Evolutionary conservation across 371 early-diverging fungal genomes (phyloP).

Genomic region (Mucor velutinosus): DNA sequence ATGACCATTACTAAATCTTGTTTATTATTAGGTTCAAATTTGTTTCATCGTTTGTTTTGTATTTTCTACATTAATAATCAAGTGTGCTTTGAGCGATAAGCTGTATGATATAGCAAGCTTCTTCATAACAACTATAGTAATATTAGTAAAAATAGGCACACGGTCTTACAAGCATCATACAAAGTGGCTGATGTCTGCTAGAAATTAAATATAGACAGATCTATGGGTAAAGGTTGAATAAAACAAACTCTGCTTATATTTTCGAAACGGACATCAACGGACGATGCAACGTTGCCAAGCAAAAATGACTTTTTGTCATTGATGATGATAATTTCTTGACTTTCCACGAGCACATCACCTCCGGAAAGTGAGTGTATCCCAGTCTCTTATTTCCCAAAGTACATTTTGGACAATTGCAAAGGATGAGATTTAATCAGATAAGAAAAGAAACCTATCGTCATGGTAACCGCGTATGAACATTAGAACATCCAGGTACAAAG

Average conservation of each 20-base stretch:
- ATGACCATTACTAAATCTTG: neutral
- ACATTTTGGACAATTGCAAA: neutral
- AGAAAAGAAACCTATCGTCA: neutral
- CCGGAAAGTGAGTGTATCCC: neutral
- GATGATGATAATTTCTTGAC: neutral
- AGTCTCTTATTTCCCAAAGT: neutral
- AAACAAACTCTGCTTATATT: neutral
- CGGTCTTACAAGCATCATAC: neutral
- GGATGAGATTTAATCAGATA: neutral
- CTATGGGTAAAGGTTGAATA: neutral
- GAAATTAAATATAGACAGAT: neutral
- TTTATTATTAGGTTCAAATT: neutral
- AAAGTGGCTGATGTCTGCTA: neutral
- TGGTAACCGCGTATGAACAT: too few relatives aligned
- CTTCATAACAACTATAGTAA: neutral
- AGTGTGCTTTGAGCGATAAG: neutral
- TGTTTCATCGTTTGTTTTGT: neutral
- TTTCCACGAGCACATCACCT: neutral
- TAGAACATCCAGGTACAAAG: neutral
- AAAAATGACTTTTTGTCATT: neutral
- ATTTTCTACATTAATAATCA: neutral
- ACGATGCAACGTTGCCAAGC: neutral
- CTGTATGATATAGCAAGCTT: neutral
- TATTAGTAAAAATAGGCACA: neutral
- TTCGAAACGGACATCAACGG: neutral